These are phyloP conservation scores for Xanthoparmelia taractica DNA, from an alignment of 495 filamentous ascomycete species.

Conservation along the genomic window DNA sequence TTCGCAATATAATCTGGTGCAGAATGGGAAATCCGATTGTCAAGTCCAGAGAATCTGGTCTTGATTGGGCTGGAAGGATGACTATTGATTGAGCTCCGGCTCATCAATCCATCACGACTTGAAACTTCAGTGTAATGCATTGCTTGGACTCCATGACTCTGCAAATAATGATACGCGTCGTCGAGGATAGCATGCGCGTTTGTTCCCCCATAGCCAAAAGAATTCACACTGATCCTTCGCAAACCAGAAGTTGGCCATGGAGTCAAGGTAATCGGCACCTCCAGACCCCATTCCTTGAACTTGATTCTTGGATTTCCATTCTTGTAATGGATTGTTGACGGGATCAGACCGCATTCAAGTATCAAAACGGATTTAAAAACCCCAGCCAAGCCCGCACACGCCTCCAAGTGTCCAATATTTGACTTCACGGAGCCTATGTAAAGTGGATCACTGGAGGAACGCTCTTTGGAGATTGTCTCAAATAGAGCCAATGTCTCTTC, in stretches of 20 bases:
- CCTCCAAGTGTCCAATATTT: constrained; percentile 29
- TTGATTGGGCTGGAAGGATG: constrained; percentile 6
- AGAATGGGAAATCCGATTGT: constrained; percentile 6
- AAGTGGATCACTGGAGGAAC: constrained; percentile 14
- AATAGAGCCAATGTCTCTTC: constrained; percentile 24
- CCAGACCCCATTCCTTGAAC: no score
- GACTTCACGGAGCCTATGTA: constrained; percentile 27
- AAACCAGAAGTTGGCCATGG: constrained; percentile 24
- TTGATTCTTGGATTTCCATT: no score
- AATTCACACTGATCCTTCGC: constrained; percentile 33
- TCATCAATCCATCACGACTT: not conserved
- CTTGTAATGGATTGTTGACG: constrained; percentile 30
- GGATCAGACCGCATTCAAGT: constrained; percentile 38
- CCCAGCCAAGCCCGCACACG: constrained; percentile 39
- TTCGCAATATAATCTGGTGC: constrained; percentile 7
- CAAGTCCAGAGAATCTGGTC: constrained; percentile 7
- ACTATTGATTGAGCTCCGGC: constrained; percentile 2
- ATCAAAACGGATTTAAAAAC: constrained; percentile 44
- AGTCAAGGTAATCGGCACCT: no score
- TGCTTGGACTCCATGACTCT: not conserved
- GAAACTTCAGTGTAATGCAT: not conserved
- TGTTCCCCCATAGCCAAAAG: constrained; percentile 35
- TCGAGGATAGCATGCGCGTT: constrained; percentile 35
- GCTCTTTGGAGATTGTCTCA: constrained; percentile 23
- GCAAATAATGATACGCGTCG: constrained; percentile 27